A percentile compares a stretch with the other conserved stretches of the same genome.
Conservation (phyloP, 176 grass and related monocot species). For the Dendrocalamus sinicus region DNA sequence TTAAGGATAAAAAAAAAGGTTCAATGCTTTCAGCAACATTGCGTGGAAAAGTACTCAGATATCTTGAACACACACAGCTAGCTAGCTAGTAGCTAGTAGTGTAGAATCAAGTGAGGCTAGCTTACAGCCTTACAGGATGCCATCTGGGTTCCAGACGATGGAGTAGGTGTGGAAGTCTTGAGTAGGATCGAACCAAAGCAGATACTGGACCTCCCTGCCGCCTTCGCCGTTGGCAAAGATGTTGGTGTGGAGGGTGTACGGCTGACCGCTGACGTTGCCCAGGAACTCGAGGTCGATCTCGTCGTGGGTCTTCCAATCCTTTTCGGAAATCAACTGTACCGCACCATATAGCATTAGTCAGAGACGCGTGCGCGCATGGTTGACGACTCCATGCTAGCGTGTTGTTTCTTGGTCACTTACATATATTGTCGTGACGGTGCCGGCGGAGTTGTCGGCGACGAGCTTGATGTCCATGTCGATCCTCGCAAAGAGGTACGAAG, state of each 20-base stretch:
- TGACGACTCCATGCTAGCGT: not conserved
- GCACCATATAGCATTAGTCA: not conserved
- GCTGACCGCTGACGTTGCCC: conserved; percentile 64
- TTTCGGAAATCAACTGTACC: conserved; percentile 49
- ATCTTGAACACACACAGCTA: not conserved
- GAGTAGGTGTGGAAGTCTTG: conserved; percentile 74
- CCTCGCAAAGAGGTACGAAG: conserved; percentile 56
- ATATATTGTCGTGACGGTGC: conserved; percentile 75
- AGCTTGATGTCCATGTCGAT: conserved; percentile 77
- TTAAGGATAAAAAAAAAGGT: no score
- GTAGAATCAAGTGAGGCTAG: conserved; percentile 4
- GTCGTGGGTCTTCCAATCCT: conserved; percentile 56
- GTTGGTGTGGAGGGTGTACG: conserved; percentile 76
- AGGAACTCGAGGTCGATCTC: conserved; percentile 84
- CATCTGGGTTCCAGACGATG: conserved; percentile 71
- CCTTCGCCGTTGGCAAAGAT: conserved; percentile 62
- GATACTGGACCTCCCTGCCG: conserved; percentile 66
- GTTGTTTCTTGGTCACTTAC: conserved; percentile 41
- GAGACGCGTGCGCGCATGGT: not conserved
- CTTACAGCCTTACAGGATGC: conserved; percentile 87
- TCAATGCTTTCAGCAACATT: not conserved
- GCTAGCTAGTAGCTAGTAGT: not conserved
- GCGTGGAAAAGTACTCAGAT: not conserved
- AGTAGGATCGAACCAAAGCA: conserved; percentile 78
- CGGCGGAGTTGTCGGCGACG: conserved; percentile 64